phyloP scores from a whole-genome alignment of 73 alveolate species.

The Tetrahymena borealis region DNA sequence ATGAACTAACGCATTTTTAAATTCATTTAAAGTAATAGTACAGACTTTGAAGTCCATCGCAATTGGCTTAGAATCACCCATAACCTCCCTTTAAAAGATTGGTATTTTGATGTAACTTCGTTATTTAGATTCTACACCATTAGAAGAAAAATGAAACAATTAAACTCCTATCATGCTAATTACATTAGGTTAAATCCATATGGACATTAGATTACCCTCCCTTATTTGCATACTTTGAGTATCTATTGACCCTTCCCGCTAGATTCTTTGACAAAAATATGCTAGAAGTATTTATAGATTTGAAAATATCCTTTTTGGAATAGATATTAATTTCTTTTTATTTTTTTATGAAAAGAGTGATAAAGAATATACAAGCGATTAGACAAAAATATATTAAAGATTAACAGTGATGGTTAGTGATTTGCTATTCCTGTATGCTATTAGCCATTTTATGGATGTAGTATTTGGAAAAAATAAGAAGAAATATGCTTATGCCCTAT shows the following conservation, averaged over 20 bases:
- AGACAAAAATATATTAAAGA: conserved; percentile 59
- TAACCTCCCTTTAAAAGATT: conserved; percentile 66
- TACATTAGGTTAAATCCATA: conserved; percentile 32
- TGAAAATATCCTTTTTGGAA: not conserved
- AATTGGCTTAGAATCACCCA: conserved; percentile 86
- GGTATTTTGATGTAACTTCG: conserved; percentile 72
- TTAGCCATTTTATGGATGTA: conserved; percentile 9
- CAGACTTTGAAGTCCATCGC: conserved; percentile 94
- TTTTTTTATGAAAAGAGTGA: not conserved
- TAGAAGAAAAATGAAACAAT: not conserved
- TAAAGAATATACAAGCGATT: conserved; percentile 43
- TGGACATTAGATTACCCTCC: conserved; percentile 94
- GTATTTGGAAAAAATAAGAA: not conserved
- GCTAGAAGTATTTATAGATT: conserved; percentile 21
- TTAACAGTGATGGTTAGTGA: conserved; percentile 75
- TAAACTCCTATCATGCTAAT: not conserved
- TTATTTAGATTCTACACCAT: not conserved
- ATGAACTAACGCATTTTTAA: not conserved
- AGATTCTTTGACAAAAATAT: conserved; percentile 49
- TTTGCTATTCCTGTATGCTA: conserved; percentile 62
- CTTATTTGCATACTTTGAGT: conserved; percentile 86
- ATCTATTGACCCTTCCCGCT: conserved; percentile 60
- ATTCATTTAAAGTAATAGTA: conserved; percentile 44
- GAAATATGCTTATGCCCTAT: not conserved
- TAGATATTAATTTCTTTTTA: not conserved